Evolutionary conservation across 148 eudicot species (phyloP).

Genomic region (Chenopodium berlandieri): DNA sequence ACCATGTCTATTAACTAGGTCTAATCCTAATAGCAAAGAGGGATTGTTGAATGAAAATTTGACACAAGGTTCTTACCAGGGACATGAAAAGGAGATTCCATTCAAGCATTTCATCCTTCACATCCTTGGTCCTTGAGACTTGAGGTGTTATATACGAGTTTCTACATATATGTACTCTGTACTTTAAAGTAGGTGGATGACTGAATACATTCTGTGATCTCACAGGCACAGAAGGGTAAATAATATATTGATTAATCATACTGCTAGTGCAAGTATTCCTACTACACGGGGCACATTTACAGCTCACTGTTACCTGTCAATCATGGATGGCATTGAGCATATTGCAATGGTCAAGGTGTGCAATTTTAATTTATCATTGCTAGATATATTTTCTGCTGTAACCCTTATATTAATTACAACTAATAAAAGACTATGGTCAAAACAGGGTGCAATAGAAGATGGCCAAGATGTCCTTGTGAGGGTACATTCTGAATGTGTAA

Average conservation of each 20-base stretch:
- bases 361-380: background rate
- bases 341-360: constrained; percentile 61
- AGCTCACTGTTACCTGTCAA: constrained; percentile 34
- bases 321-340: constrained; percentile 63
- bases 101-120: background rate
- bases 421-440: background rate
- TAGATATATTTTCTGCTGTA: background rate
- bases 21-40: background rate
- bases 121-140: background rate
- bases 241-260: constrained; percentile 46
- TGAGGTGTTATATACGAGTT: background rate
- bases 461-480: background rate
- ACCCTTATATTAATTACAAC: background rate
- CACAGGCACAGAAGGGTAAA: constrained; percentile 60
- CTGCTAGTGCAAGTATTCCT: constrained; percentile 44
- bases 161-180: no score
- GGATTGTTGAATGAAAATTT: background rate
- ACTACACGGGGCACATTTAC: background rate
- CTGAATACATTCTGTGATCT: background rate
- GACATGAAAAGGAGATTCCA: background rate
- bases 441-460: constrained; percentile 1
- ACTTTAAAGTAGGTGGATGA: background rate
- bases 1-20: no score
- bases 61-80: background rate
- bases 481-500: constrained; percentile 3